A percentile compares a stretch with the other conserved stretches of the same genome.
Evolutionary conservation across 2,329 filamentous ascomycete species (phyloP).

Genomic region (Arthroderma uncinatum): DNA sequence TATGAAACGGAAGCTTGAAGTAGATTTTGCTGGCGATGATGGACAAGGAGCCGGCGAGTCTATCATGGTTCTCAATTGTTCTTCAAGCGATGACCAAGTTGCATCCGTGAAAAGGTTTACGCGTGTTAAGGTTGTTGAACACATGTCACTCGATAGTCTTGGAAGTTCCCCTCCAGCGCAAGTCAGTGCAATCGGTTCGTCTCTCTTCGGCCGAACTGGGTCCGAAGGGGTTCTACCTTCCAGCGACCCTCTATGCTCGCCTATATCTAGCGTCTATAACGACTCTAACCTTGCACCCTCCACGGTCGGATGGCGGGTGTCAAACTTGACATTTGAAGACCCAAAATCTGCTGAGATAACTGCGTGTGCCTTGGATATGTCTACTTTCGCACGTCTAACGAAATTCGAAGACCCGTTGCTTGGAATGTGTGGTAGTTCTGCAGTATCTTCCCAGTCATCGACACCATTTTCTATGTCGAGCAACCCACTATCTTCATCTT

Average conservation of each 20-base stretch:
- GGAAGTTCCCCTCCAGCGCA: slow-evolving; percentile 16
- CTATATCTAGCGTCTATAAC: slow-evolving; percentile 4
- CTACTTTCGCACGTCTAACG: slow-evolving; percentile 59
- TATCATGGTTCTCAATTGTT: slow-evolving; percentile 63
- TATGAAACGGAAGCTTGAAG: slow-evolving; percentile 73
- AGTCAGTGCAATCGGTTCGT: slow-evolving; percentile 23
- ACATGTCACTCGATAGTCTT: slow-evolving; percentile 13
- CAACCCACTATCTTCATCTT: slow-evolving; percentile 26
- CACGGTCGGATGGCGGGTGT: slow-evolving; percentile 56
- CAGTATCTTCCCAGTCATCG: slow-evolving; percentile 43
- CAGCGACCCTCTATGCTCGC: slow-evolving; percentile 9
- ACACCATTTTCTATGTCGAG: slow-evolving; percentile 43
- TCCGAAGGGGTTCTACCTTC: neutral
- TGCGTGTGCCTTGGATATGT: slow-evolving; percentile 60
- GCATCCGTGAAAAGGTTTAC: slow-evolving; percentile 48
- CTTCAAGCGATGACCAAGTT: slow-evolving; percentile 48
- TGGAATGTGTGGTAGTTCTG: slow-evolving; percentile 45
- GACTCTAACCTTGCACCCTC: slow-evolving; percentile 22
- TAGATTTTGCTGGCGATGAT: slow-evolving; percentile 80
- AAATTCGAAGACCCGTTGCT: slow-evolving; percentile 67
- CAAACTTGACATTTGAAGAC: slow-evolving; percentile 51
- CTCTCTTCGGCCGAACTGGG: slow-evolving; percentile 42
- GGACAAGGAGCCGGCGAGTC: slow-evolving; percentile 64
- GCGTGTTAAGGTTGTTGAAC: slow-evolving; percentile 38
- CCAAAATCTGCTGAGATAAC: slow-evolving; percentile 54